A percentile compares a stretch with the other conserved stretches of the same genome.
Conservation (phyloP, 1,284 basidiomycete species). For the Inonotus hispidus region DNA sequence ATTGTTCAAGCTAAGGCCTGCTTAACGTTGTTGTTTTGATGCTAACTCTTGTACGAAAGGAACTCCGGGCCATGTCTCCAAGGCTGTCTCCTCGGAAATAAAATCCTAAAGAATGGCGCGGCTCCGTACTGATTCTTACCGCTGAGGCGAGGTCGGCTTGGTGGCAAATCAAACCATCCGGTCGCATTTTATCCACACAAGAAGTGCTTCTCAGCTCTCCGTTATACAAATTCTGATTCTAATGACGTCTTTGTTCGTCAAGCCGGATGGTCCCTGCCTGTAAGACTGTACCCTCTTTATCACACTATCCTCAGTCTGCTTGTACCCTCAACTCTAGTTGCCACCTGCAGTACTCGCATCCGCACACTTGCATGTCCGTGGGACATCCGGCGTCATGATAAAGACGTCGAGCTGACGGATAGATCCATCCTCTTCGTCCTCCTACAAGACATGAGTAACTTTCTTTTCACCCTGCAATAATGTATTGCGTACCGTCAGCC, state of each 20-base stretch:
- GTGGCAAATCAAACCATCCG: not conserved
- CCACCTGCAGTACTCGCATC: not conserved
- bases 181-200: not conserved
- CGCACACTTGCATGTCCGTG: slow-evolving; percentile 7
- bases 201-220: not conserved
- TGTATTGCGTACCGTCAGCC: slow-evolving; percentile 25
- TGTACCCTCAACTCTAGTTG: not conserved
- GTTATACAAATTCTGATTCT: not conserved
- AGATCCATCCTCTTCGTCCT: slow-evolving; percentile 16
- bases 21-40: no score
- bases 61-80: no score
- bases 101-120: not conserved
- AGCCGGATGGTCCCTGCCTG: not conserved
- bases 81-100: no score
- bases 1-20: no score
- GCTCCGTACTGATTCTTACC: not conserved
- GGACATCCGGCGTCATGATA: slow-evolving; percentile 16
- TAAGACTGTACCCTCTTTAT: not conserved
- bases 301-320: not conserved
- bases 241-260: not conserved
- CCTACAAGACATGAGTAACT: slow-evolving; percentile 1
- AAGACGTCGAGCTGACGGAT: slow-evolving; percentile 14
- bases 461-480: not conserved
- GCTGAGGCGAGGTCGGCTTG: not conserved
- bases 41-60: no score